These are phyloP conservation scores for Kwoniella shivajii DNA, from an alignment of 1,284 basidiomycete genomes.

Conservation along the genomic window DNA sequence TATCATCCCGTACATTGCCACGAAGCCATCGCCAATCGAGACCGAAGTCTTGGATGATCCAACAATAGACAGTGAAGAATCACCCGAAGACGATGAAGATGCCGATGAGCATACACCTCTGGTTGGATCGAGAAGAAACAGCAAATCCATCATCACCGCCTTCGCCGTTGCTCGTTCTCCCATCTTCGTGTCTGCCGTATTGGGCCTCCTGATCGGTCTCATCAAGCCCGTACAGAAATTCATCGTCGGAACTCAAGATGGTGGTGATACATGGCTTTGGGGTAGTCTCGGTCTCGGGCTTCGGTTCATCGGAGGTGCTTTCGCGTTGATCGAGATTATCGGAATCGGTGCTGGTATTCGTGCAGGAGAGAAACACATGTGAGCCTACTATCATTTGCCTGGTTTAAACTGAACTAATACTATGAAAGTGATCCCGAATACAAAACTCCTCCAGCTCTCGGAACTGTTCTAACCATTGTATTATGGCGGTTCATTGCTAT, in stretches of 20 bases:
- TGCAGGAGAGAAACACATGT: slow-evolving; percentile 32
- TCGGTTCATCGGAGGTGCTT: slow-evolving; percentile 34
- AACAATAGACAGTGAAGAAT: slow-evolving; percentile 14
- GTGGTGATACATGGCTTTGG: slow-evolving; percentile 30
- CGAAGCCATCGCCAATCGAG: slow-evolving; percentile 2
- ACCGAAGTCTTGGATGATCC: slow-evolving; percentile 7
- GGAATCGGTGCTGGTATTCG: slow-evolving; percentile 36
- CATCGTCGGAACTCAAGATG: slow-evolving; percentile 25
- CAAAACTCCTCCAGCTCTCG: slow-evolving; percentile 43
- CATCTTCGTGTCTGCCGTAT: slow-evolving; percentile 26
- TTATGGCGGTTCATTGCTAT: slow-evolving; percentile 44
- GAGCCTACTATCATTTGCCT: background rate
- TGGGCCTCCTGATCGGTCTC: slow-evolving; percentile 40
- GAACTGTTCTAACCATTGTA: slow-evolving; percentile 38
- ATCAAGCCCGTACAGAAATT: slow-evolving; percentile 41
- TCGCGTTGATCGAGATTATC: slow-evolving; percentile 40
- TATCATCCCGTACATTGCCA: slow-evolving; percentile 17
- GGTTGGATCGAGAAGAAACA: slow-evolving; percentile 11
- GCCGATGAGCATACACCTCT: slow-evolving; percentile 37
- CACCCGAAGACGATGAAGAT: slow-evolving; percentile 21
- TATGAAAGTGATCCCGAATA: slow-evolving; percentile 24
- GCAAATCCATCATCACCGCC: background rate
- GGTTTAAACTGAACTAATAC: background rate
- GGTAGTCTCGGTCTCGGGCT: slow-evolving; percentile 32
- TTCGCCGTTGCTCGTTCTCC: slow-evolving; percentile 9